phyloP scores from a whole-genome alignment of 1,284 basidiomycete species.

The Peniophora sp. region DNA sequence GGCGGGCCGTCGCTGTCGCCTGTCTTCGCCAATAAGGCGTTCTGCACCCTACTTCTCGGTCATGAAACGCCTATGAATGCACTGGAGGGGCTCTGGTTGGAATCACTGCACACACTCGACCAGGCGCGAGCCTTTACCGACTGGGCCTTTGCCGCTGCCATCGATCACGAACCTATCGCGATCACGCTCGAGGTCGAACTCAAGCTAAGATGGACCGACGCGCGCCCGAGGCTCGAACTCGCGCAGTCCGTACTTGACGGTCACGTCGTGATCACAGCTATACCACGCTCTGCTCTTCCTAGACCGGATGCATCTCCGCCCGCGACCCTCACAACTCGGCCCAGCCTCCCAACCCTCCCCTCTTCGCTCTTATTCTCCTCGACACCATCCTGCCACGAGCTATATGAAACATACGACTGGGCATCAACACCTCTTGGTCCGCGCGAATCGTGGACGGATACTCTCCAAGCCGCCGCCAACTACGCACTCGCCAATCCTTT shows the following conservation, averaged over 20 bases:
- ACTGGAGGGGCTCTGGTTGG: background rate
- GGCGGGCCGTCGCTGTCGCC: conserved; percentile 8
- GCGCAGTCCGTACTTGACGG: no score
- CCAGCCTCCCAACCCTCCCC: no score
- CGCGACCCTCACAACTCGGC: no score
- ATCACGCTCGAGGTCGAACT: no score
- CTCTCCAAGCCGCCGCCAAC: background rate
- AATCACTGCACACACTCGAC: background rate
- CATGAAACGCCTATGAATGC: conserved; percentile 1
- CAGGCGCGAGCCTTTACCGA: conserved; percentile 1
- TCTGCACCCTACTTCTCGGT: conserved; percentile 11
- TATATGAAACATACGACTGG: background rate
- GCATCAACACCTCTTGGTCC: background rate
- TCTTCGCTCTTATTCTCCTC: no score
- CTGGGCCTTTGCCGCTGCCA: background rate
- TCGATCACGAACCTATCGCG: no score
- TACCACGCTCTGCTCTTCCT: no score
- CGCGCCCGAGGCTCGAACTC: no score
- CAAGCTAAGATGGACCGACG: no score
- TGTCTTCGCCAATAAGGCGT: conserved; percentile 12
- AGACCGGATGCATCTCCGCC: no score
- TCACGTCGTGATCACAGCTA: no score
- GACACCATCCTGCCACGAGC: background rate
- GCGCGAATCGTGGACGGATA: background rate
- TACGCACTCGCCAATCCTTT: conserved; percentile 1